These are phyloP conservation scores for Pythium biforme DNA, from an alignment of 352 stramenopile species.

Conservation along the genomic window DNA sequence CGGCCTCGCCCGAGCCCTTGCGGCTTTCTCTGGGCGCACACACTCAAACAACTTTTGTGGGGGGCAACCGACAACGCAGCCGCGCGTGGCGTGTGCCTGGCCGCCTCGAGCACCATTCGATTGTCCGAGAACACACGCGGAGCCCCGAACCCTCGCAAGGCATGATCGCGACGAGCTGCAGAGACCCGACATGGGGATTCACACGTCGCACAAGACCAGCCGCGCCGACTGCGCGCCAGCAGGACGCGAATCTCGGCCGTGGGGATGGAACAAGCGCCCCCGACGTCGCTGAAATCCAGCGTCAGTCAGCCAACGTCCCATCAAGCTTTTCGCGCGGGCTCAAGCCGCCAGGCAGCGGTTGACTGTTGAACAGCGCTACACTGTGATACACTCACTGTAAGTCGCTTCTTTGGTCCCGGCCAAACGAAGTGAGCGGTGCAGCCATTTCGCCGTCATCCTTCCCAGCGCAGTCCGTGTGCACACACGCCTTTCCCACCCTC, in stretches of 20 bases:
- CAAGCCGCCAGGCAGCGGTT: too few relatives aligned
- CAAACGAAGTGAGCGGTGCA: background rate
- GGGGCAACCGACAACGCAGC: background rate
- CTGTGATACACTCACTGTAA: too few relatives aligned
- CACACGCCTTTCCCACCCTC: background rate
- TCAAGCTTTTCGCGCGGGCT: constrained; percentile 4
- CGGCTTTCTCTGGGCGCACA: background rate
- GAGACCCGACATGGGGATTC: background rate
- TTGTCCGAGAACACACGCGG: background rate
- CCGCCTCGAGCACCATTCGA: background rate
- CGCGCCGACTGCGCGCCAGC: background rate
- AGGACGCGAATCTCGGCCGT: background rate
- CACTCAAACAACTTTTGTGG: background rate
- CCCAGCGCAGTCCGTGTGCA: background rate
- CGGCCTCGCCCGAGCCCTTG: constrained; percentile 2
- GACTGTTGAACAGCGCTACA: too few relatives aligned
- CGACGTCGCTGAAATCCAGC: too few relatives aligned
- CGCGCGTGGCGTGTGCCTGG: background rate
- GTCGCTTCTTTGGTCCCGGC: too few relatives aligned
- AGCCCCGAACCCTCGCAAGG: background rate
- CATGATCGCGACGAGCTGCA: background rate
- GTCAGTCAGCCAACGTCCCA: background rate
- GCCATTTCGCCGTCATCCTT: constrained; percentile 3
- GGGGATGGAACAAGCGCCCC: too few relatives aligned
- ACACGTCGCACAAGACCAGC: background rate